phyloP scores from a whole-genome alignment of 805 yeast species.

The Starmerella floris region DNA sequence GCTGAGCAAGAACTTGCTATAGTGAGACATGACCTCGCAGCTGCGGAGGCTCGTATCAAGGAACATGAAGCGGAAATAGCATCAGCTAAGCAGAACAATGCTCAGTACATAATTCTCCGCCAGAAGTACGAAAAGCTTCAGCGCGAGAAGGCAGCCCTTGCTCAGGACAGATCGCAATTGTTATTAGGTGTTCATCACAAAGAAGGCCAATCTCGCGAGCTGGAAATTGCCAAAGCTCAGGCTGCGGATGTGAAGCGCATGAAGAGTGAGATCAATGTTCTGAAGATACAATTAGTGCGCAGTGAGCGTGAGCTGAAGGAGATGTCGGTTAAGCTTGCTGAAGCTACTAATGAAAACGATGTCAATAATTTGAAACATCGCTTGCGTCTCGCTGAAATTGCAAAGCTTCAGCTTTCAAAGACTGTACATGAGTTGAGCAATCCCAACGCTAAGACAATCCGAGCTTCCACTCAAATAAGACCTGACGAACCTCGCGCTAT shows the following conservation, averaged over 20 bases:
- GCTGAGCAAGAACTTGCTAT: constrained; percentile 12
- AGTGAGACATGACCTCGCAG: constrained; percentile 8
- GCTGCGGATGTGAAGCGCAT: constrained; percentile 16
- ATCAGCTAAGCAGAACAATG: constrained; percentile 6
- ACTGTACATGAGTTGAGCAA: constrained; percentile 6
- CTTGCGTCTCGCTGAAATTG: constrained; percentile 19
- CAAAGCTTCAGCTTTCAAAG: constrained; percentile 18
- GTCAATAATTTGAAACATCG: constrained; percentile 3
- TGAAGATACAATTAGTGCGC: constrained; percentile 25
- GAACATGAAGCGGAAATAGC: constrained; percentile 8
- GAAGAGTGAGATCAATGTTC: constrained; percentile 25
- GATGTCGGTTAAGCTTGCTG: constrained; percentile 19
- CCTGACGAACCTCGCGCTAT: not conserved
- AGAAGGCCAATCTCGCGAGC: constrained; percentile 12
- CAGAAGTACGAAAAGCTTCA: constrained; percentile 20
- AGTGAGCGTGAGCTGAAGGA: constrained; percentile 24
- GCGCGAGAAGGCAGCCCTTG: constrained; percentile 20
- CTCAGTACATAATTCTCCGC: constrained; percentile 7
- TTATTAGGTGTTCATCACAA: constrained; percentile 12
- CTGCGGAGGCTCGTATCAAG: constrained; percentile 7
- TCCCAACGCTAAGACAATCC: not conserved
- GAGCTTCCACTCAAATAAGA: not conserved
- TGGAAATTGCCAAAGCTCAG: constrained; percentile 16
- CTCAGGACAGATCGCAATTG: constrained; percentile 16
- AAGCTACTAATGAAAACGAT: not conserved